Evolutionary conservation across 805 yeast species (phyloP).

Genomic region (Candida quercuum): DNA sequence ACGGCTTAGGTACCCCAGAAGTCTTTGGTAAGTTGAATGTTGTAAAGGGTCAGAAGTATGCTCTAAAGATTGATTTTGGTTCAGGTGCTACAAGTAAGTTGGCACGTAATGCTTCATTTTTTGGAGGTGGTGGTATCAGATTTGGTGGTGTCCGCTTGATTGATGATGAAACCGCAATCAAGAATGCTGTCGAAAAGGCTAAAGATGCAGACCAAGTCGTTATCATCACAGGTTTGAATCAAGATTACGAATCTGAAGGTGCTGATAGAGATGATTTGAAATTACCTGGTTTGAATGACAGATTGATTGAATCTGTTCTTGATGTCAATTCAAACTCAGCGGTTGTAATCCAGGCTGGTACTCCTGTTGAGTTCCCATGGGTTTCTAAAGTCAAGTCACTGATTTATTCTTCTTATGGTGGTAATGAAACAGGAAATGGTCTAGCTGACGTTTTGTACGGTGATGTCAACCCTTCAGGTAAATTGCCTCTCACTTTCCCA

Average conservation of each 20-base stretch:
- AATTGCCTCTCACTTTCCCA: constrained; percentile 53
- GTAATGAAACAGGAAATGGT: constrained; percentile 53
- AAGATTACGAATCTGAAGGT: constrained; percentile 60
- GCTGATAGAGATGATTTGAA: constrained; percentile 48
- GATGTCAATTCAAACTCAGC: constrained; percentile 47
- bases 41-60: constrained; percentile 39
- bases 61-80: constrained; percentile 45
- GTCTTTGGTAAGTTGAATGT: constrained; percentile 33
- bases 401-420: constrained; percentile 55
- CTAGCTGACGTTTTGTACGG: constrained; percentile 58
- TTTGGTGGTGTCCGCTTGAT: constrained; percentile 28
- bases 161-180: constrained; percentile 27
- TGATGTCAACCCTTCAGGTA: constrained; percentile 56
- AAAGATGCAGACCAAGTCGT: constrained; percentile 46
- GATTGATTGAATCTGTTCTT: constrained; percentile 40
- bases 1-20: constrained; percentile 51
- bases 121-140: constrained; percentile 12
- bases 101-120: constrained; percentile 8
- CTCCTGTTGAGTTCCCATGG: constrained; percentile 61
- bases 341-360: constrained; percentile 55
- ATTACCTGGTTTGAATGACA: constrained; percentile 44
- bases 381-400: constrained; percentile 36
- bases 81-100: constrained; percentile 32
- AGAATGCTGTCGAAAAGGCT: constrained; percentile 44
- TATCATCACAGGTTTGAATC: constrained; percentile 44